phyloP scores from a whole-genome alignment of 768 basidiomycete genomes.

The Phlebiopsis flavidoalba region DNA sequence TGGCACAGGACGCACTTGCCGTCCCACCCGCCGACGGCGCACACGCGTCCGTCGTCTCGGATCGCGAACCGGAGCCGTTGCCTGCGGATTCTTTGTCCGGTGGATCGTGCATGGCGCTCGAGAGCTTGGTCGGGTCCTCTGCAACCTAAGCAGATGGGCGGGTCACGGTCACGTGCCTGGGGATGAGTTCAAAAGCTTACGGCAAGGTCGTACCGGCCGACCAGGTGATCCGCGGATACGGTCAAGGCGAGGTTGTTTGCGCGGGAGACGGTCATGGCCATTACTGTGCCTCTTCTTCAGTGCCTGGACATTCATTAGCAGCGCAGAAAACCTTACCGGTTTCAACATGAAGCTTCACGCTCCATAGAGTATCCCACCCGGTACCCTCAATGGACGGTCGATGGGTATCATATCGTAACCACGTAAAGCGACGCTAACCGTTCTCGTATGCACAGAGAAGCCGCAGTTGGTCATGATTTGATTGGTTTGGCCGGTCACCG shows the following conservation, averaged over 20 bases:
- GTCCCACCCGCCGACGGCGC: conserved; percentile 93
- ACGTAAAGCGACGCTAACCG: conserved; percentile 74
- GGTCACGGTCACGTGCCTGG: neutral
- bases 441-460: conserved; percentile 81
- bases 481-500: conserved; percentile 13
- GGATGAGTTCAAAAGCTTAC: conserved; percentile 28
- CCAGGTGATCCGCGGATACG: conserved; percentile 80
- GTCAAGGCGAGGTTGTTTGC: conserved; percentile 61
- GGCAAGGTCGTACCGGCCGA: conserved; percentile 58
- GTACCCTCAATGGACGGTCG: conserved; percentile 59
- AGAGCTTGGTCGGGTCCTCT: conserved; percentile 12
- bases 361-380: conserved; percentile 75
- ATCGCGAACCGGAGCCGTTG: conserved; percentile 73
- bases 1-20: conserved; percentile 61
- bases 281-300: conserved; percentile 42
- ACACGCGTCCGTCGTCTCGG: conserved; percentile 67
- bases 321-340: conserved; percentile 43
- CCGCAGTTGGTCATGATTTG: conserved; percentile 35
- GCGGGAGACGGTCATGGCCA: conserved; percentile 75
- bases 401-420: conserved; percentile 36
- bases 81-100: conserved; percentile 76
- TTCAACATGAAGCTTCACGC: conserved; percentile 60
- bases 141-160: conserved; percentile 6
- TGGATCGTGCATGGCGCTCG: conserved; percentile 30
- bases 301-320: neutral